Percentiles rank a stretch among this genome's conserved stretches.
Evolutionary conservation across 1,139 yeast species (phyloP).

Genomic region (Geotrichum cucujoidarum): DNA sequence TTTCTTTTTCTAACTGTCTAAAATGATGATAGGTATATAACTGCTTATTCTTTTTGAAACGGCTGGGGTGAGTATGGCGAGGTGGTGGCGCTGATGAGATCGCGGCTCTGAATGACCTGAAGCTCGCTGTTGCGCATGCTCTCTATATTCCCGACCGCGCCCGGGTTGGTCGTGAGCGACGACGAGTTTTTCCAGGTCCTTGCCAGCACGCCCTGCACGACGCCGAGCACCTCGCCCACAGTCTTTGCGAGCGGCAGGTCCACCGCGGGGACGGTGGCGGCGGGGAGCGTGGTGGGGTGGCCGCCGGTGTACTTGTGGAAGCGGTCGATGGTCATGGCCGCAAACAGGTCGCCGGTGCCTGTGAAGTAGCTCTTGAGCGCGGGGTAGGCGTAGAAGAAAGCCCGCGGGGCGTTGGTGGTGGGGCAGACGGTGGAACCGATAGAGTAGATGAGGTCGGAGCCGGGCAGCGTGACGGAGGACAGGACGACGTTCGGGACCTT

Average conservation of each 20-base stretch:
- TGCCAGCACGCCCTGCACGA: constrained; percentile 29
- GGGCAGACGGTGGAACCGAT: constrained; percentile 45
- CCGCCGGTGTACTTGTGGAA: constrained; percentile 37
- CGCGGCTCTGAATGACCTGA: constrained; percentile 27
- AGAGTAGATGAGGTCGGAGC: constrained; percentile 42
- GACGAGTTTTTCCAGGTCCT: constrained; percentile 25
- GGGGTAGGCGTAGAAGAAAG: constrained; percentile 47
- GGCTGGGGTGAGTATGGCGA: neutral
- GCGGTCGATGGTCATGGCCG: constrained; percentile 69
- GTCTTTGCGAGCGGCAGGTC: constrained; percentile 23
- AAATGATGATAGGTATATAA: too few species aligned
- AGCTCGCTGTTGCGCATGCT: constrained; percentile 30
- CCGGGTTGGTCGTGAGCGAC: constrained; percentile 21
- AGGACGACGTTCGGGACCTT: constrained; percentile 62
- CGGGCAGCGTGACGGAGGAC: constrained; percentile 48
- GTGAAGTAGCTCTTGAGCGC: constrained; percentile 69
- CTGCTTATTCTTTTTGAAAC: neutral
- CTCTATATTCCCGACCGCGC: constrained; percentile 28
- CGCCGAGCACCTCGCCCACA: constrained; percentile 27
- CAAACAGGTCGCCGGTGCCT: constrained; percentile 90
- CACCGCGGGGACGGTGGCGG: neutral
- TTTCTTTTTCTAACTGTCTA: too few species aligned
- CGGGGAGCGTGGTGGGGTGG: constrained; percentile 7
- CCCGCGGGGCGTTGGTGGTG: constrained; percentile 8
- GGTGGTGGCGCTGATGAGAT: constrained; percentile 17